Base-by-base conservation (phyloP, 352 stramenopile species). In the Peronosclerospora sorghi region DNA sequence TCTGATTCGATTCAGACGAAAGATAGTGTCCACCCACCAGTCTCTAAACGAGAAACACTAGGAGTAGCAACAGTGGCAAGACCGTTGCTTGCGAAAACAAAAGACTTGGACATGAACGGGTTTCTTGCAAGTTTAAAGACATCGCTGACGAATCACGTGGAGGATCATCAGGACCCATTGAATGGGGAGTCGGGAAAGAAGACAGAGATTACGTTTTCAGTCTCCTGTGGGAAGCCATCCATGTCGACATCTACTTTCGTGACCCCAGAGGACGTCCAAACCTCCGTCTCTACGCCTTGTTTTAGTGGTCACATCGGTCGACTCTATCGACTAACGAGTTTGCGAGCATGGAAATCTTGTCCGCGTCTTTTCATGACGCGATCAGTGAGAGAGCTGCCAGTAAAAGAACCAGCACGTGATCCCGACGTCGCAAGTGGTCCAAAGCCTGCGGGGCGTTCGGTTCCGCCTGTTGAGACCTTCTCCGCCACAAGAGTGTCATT, bases 111-210 rank as follows among this genome's bases (percentile, higher is more conserved):
- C 40, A 86, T 83, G 74, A 77, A 79, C 27, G 62, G 58, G 5
- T 84, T 84, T 39, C 54, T 86, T 18, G 44, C 55, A n/a, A 84
- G 74, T 46, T 56, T 86, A 0, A 66, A 72, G 37, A 86, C 67
- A 13, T 56, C 48, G 12, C 54, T 68, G 15, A 42, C 46, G 8
- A 27, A 41, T 9, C 27, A 21, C 5, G 8, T 13, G 1, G 27
- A 15, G n/a, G 43, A 55, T 5, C 47, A 59, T n/a, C n/a, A n/a
- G n/a, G n/a, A n/a, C 12, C 13, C 55, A 13, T 24, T 57, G n/a
- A 32, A 38, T 32, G 43, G 55, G 32, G 41, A 45, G 32, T 27
- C 44, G 23, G 36, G 15, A 8, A 59, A 59, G 13, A 53, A 63
- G 18, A 58, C 50, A 30, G 36, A 67, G 8, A 58, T 65, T 41